Base-by-base conservation (phyloP, 2,329 filamentous ascomycete genomes). In the Penicillium hesseltinei region DNA sequence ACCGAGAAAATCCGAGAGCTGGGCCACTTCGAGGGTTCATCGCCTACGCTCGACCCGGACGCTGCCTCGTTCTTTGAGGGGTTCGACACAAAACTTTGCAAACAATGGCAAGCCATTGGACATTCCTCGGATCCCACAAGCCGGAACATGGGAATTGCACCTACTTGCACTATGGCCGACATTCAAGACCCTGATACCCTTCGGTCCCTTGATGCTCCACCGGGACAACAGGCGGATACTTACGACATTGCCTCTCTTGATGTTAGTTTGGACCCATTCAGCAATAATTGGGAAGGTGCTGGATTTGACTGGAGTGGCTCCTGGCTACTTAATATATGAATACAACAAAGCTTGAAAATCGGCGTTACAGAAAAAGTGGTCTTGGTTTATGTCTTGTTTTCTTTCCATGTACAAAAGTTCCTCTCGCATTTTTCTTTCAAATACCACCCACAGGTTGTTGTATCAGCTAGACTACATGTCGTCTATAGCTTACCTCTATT, bases 251-350 rank as follows among this genome's bases (percentile, higher is more conserved):
- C 61, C 3, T 49, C 59, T n/a, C 55, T 65, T 33, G 59, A 66
- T 51, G 56, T 55, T 13, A 56, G 54, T 36, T 25, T 66, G 46
- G 65, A 66, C 11, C 47, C 56, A 5, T 66, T 66, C 27, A 58
- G 55, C 8, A 66, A 59, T 35, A 62, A 55, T 33, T 68, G 66
- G 66, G 66, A 68, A 55, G 66, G 66, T 2, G 61, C 65, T 13
- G 66, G 65, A 4, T 67, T 68, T 56, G 66, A 68, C 45, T 68
- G 66, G 66, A 67, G 63, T 57, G 65, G 66, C 10, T 66, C 66
- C 6, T 68, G 65, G 66, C 35, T 67, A 15, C 60, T 68, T 8
- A 66, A 64, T 59, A 23, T 66, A 31, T 68, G 40, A 58, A 31
- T 2, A 8, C 5, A 13, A 25, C 2, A 35, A n/a, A n/a, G 13